Evolutionary conservation across 305 asterid genomes (phyloP).

Genomic region (Fraxinus sp.): DNA sequence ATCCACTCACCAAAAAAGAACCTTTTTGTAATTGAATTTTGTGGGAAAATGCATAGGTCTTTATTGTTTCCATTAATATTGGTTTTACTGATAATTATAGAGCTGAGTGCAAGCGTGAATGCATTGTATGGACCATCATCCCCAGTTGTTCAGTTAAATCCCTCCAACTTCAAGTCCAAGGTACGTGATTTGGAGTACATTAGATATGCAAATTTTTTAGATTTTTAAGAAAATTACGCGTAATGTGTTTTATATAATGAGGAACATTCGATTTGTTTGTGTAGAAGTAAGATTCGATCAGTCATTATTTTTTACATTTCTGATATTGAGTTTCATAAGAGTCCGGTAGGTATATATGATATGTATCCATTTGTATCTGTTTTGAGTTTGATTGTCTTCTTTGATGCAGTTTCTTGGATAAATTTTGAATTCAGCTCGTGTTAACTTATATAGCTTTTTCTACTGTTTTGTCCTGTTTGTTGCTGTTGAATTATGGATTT

Average conservation of each 20-base stretch:
- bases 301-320: neutral
- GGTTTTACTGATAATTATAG: constrained; percentile 32
- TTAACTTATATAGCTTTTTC: neutral
- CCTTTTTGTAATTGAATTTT: neutral
- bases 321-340: neutral
- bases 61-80: constrained; percentile 32
- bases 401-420: neutral
- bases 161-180: constrained; percentile 90
- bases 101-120: constrained; percentile 39
- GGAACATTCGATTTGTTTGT: neutral
- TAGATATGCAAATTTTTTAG: neutral
- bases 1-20: neutral
- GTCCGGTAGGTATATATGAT: neutral
- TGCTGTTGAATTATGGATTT: neutral
- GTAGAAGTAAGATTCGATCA: too few relatives aligned
- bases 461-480: neutral
- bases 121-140: constrained; percentile 83
- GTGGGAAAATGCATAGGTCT: constrained; percentile 37
- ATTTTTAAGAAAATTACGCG: neutral
- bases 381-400: neutral
- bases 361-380: neutral
- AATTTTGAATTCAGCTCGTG: neutral
- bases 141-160: constrained; percentile 82
- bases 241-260: neutral
- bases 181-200: constrained; percentile 31